Conservation (phyloP, 1,284 basidiomycete species). For the Leucoagaricus sp. region DNA sequence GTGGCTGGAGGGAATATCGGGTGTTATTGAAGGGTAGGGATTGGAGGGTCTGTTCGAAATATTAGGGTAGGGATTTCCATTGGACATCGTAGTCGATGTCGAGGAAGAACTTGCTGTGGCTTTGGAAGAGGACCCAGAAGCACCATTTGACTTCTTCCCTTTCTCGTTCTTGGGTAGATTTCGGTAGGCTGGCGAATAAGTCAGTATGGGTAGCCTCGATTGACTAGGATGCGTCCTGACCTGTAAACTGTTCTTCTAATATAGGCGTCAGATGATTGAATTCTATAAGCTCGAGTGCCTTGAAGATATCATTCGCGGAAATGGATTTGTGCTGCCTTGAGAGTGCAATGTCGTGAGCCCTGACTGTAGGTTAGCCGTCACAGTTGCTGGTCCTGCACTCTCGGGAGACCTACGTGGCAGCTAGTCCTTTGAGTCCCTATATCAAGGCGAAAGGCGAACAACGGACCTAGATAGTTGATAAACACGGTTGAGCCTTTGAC, state of each 20-base stretch:
- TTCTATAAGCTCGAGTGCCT: constrained; percentile 80
- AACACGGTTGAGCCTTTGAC: constrained; percentile 88
- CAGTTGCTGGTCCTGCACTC: not conserved
- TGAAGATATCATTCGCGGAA: constrained; percentile 85
- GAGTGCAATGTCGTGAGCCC: constrained; percentile 85
- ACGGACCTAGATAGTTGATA: constrained; percentile 85
- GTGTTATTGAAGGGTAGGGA: constrained; percentile 8
- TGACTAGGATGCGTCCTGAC: constrained; percentile 40
- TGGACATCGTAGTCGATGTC: constrained; percentile 5
- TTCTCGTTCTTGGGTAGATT: constrained; percentile 57
- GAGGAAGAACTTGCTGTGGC: constrained; percentile 13
- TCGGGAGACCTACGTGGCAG: constrained; percentile 60
- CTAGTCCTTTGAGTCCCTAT: constrained; percentile 31
- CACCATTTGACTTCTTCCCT: constrained; percentile 40
- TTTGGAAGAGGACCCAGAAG: constrained; percentile 11
- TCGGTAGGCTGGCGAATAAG: constrained; percentile 50
- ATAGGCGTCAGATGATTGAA: constrained; percentile 74
- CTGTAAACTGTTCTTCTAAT: constrained; percentile 71
- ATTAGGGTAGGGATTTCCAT: constrained; percentile 18
- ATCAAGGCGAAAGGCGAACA: not conserved
- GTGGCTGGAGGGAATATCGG: not conserved
- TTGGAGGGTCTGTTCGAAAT: constrained; percentile 2
- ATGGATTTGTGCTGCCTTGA: constrained; percentile 88
- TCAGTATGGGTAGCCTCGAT: not conserved
- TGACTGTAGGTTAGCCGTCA: constrained; percentile 29